A percentile compares a stretch with the other conserved stretches of the same genome.
Conservation (phyloP, 331 rosid species). For the Rosa hybrid region DNA sequence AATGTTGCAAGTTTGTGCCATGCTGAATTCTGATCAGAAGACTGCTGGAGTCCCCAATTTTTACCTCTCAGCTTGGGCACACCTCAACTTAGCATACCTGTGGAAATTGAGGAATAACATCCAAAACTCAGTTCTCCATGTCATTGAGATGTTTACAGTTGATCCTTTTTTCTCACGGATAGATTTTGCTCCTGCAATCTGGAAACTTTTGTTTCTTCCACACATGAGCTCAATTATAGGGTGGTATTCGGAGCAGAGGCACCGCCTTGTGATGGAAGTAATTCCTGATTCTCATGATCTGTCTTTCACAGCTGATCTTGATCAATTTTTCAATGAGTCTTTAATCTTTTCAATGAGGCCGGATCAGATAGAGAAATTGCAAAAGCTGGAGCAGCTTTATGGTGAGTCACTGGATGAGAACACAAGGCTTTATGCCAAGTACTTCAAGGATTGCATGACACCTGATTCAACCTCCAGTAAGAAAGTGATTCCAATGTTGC, state of each 20-base stretch:
- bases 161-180: conserved; percentile 85
- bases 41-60: conserved; percentile 95
- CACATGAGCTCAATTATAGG: conserved; percentile 88
- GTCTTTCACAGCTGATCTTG: conserved; percentile 78
- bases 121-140: conserved; percentile 57
- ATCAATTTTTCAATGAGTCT: conserved; percentile 76
- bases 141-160: conserved; percentile 77
- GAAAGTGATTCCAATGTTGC: conserved; percentile 78
- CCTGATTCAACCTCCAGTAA: conserved; percentile 57
- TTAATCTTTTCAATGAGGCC: conserved; percentile 73
- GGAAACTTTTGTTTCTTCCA: conserved; percentile 79
- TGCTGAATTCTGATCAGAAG: conserved; percentile 67
- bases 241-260: conserved; percentile 92
- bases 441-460: conserved; percentile 71
- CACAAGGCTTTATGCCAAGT: conserved; percentile 74
- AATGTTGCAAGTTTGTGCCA: conserved; percentile 92
- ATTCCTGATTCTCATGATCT: conserved; percentile 77
- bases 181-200: conserved; percentile 87
- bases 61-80: conserved; percentile 95
- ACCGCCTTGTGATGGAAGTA: conserved; percentile 73
- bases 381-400: conserved; percentile 75
- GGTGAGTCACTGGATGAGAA: conserved; percentile 82
- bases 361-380: conserved; percentile 67
- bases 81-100: conserved; percentile 71
- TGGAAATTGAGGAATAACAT: conserved; percentile 70